Percentiles rank a stretch among this genome's conserved stretches.
These are phyloP conservation scores for Suillus americanus DNA, from an alignment of 768 basidiomycete genomes.

Conservation along the genomic window DNA sequence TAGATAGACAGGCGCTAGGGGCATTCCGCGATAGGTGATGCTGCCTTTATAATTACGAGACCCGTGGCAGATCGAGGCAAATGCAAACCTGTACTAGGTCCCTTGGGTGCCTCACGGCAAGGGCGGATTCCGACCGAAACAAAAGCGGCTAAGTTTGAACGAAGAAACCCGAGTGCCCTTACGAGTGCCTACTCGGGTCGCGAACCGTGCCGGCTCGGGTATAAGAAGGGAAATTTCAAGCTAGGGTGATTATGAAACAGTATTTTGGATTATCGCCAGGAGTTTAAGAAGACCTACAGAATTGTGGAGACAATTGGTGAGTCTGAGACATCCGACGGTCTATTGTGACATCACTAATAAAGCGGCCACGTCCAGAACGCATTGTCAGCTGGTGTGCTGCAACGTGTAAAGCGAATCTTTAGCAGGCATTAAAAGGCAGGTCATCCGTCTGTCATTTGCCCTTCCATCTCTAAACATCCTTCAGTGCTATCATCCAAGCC, in stretches of 20 bases:
- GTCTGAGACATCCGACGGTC: slow-evolving; percentile 5
- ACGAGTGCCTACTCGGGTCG: neutral
- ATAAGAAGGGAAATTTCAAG: neutral
- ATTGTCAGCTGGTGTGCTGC: slow-evolving; percentile 5
- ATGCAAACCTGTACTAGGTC: neutral
- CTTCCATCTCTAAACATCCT: neutral
- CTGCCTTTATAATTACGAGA: neutral
- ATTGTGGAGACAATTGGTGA: neutral
- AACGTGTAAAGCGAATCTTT: slow-evolving; percentile 11
- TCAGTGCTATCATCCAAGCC: neutral
- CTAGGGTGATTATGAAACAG: neutral
- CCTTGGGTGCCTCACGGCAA: slow-evolving; percentile 3
- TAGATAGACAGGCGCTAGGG: neutral
- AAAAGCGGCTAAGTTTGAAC: slow-evolving; percentile 3
- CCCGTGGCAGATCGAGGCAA: neutral
- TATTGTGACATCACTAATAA: neutral
- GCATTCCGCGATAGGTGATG: neutral
- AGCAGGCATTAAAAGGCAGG: neutral
- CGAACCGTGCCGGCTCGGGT: neutral
- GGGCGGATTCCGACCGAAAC: neutral
- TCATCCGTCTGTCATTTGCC: neutral
- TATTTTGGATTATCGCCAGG: neutral
- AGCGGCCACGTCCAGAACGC: neutral
- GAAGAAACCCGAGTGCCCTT: neutral
- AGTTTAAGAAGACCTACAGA: neutral